phyloP scores from a whole-genome alignment of 2,329 filamentous ascomycete genomes.

The Aspergillus tamarii region DNA sequence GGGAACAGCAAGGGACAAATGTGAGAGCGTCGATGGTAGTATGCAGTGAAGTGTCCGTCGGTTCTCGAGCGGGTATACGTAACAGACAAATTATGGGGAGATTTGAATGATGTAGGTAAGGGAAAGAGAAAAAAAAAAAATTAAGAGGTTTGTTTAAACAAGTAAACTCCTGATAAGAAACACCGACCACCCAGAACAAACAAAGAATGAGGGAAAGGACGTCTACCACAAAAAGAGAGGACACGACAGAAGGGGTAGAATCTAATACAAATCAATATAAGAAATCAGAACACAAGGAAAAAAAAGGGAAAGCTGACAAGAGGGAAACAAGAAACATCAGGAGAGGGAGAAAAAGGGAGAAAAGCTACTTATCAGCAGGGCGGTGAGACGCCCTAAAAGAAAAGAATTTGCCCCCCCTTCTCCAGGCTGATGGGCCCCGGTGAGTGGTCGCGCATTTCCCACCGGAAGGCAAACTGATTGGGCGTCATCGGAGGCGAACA shows the following conservation, averaged over 20 bases:
- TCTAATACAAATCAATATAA: constrained; percentile 12
- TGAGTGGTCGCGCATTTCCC: neutral
- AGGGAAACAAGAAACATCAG: constrained; percentile 25
- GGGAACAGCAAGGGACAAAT: constrained; percentile 19
- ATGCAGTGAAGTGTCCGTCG: neutral
- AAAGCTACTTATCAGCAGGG: constrained; percentile 15
- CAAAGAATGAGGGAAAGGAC: constrained; percentile 17
- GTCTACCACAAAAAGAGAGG: constrained; percentile 17
- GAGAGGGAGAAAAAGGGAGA: constrained; percentile 18
- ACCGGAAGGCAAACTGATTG: constrained; percentile 6
- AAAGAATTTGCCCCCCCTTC: constrained; percentile 13
- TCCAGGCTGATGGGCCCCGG: constrained; percentile 10
- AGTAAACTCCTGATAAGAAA: constrained; percentile 12
- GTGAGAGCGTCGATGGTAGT: neutral
- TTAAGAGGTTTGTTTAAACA: neutral
- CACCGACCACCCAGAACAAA: constrained; percentile 7
- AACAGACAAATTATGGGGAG: constrained; percentile 7
- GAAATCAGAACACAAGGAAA: constrained; percentile 16
- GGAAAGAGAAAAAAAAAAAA: constrained; percentile 7
- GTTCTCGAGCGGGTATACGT: neutral
- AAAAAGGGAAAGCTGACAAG: constrained; percentile 17
- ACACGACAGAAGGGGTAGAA: constrained; percentile 12
- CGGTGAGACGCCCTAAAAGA: constrained; percentile 6
- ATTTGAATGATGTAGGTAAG: constrained; percentile 11
- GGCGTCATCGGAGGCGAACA: neutral